Base-by-base conservation (phyloP, 75 land plant species). In the Pseudotsuga menziesii region DNA sequence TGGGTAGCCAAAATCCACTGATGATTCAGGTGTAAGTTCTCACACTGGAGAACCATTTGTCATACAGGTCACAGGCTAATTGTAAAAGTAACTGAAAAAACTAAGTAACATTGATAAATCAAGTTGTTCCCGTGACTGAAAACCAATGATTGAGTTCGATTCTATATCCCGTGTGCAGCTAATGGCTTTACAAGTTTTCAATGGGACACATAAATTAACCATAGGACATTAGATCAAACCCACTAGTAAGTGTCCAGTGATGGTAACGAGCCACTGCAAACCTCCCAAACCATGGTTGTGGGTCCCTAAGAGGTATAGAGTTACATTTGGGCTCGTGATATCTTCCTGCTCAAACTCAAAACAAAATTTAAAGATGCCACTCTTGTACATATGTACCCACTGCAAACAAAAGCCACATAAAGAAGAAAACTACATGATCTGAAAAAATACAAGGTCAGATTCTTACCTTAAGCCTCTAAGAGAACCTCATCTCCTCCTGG, bases 401-500 rank as follows among this genome's bases (percentile, higher is more conserved):
- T 44, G 20, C 20, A 9, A 69, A 69, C 12, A 39, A 69, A 41
- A 69, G 23, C 0, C 72, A 0, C 52, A n/a, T 2, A 36, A 14
- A 3, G 4, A 11, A 39, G 7, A 41, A 41, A 20, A 36, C 3
- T 5, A 16, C 5, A 2, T 32, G 32, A 7, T 3, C 32, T 36
- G 12, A 22, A 7, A 12, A 69, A 69, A 39, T 20, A 3, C 8
- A 1, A 41, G 25, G 13, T n/a, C 22, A 20, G 23, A n/a, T n/a
- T 12, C 57, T 73, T 48, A 73, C 84, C 84, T 58, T 82, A 61
- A 23, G 83, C 76, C 48, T 82, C 72, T 5, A 82, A 3, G 27
- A 82, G 81, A 52, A 82, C 77, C 56, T 82, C 84, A 20, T 82
- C 84, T 16, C 84, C 84, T 14, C 84, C 84, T 23, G 84, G 84